These are phyloP conservation scores for Eucommia ulmoides DNA, from an alignment of 257 asterid genomes.

Conservation along the genomic window DNA sequence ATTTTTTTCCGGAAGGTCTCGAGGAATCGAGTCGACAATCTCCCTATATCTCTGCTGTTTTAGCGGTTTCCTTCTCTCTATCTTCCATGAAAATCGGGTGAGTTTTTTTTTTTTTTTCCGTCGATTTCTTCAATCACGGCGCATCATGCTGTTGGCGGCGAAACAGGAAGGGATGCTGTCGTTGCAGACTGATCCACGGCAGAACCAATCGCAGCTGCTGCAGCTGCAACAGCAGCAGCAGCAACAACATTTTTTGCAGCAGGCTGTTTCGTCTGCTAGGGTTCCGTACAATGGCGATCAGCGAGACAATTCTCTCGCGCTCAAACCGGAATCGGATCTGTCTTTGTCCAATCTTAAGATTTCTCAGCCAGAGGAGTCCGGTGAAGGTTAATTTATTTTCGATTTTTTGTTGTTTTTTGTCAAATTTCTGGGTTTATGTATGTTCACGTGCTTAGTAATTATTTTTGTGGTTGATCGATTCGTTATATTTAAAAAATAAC, in stretches of 20 bases:
- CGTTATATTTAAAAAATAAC: not conserved
- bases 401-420: not conserved
- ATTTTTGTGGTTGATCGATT: not conserved
- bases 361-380: constrained; percentile 44
- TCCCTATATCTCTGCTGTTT: too few species aligned
- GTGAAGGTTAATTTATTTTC: constrained; percentile 37
- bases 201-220: constrained; percentile 44
- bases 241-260: constrained; percentile 21
- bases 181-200: constrained; percentile 81
- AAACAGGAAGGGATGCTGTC: constrained; percentile 79
- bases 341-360: constrained; percentile 23
- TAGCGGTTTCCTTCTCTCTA: too few species aligned
- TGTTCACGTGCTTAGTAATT: not conserved
- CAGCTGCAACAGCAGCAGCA: constrained; percentile 38
- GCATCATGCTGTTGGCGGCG: too few species aligned
- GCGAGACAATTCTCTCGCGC: constrained; percentile 19
- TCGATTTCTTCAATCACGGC: too few species aligned
- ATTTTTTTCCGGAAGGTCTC: too few species aligned
- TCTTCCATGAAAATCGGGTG: too few species aligned
- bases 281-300: constrained; percentile 36
- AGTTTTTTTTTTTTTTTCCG: too few species aligned
- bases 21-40: too few species aligned
- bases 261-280: too few species aligned
- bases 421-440: not conserved
- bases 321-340: constrained; percentile 19